Base-by-base conservation (phyloP, 1,284 basidiomycete genomes). In the Ceratobasidium sp. region DNA sequence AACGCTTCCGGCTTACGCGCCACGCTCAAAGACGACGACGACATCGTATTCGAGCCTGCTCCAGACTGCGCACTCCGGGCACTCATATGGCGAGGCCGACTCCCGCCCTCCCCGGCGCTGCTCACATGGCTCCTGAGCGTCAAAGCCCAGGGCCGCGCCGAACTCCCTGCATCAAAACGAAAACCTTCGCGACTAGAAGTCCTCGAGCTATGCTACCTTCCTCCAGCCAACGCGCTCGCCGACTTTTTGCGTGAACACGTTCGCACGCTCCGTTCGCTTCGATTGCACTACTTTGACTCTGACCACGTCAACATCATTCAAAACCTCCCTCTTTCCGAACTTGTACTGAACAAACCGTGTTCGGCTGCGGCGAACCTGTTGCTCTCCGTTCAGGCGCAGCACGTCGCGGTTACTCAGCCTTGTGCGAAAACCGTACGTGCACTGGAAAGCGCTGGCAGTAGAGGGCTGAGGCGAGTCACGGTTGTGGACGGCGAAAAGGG, bases 111-210 rank as follows among this genome's bases (percentile, higher is more conserved):
- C 3, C 56, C 69, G 56, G 69, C 69, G 13, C 69, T 71, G 9
- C 69, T 71, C 56, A 44, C 69, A 23, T 71, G 69, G 69, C 42
- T 71, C 15, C 42, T 71, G 38, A 71, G 69, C 69, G 69, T 26
- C 69, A 71, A 71, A 46, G 56, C 56, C n/a, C 28, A 71, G 26
- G 69, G 69, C 3, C 33, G 62, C 23, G 42, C 33, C 38, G 62
- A 64, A 20, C 38, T n/a, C 20, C 5, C 67, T 15, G 28, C 23
- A 4, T 20, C 28, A 5, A 23, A 52, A 15, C 33, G 40, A 15
- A 28, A n/a, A 44, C 33, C 38, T 3, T 71, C 69, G 7, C 38
- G 69, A 61, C 57, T 71, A 2, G 69, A 71, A 56, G 69, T 71
- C n/a, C 42, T 71, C 4, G 69, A 71, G n/a, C 42, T 71, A 12